Evolutionary conservation across 139 green algal species (phyloP).

Genomic region (Gonium pectorale): DNA sequence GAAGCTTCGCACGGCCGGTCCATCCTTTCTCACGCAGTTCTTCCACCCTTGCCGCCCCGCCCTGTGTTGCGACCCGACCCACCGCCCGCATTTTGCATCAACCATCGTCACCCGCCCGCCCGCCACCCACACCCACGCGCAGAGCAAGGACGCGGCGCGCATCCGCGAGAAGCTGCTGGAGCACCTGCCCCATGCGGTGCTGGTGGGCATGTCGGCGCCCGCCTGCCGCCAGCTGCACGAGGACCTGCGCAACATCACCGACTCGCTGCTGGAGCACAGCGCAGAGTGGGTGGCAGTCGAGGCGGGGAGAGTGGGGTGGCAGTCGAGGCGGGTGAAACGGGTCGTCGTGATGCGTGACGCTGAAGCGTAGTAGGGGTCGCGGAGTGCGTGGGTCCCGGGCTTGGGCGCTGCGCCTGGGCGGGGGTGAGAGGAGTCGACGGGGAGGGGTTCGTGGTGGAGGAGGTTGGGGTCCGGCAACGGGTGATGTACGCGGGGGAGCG

Average conservation of each 20-base stretch:
- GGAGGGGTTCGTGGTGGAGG: no score
- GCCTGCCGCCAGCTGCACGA: slow-evolving; percentile 71
- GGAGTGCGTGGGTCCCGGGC: no score
- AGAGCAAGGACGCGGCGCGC: slow-evolving; percentile 29
- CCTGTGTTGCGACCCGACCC: not conserved
- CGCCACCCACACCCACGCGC: not conserved
- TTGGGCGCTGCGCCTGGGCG: no score
- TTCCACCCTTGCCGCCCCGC: no score
- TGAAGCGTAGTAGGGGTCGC: no score
- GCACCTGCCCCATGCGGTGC: slow-evolving; percentile 84
- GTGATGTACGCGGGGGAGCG: no score
- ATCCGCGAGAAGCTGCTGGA: slow-evolving; percentile 70
- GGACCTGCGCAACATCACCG: slow-evolving; percentile 72
- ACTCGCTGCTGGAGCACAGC: slow-evolving; percentile 72
- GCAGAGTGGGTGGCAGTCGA: slow-evolving; percentile 47
- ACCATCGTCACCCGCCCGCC: not conserved
- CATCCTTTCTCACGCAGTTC: no score
- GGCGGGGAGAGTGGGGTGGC: not conserved
- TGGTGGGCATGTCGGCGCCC: slow-evolving; percentile 75
- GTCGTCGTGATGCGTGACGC: no score
- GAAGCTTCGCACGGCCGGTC: no score
- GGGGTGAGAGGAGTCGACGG: no score
- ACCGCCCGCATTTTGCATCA: not conserved
- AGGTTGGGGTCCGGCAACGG: no score
- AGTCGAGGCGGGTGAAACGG: not conserved